A percentile compares a stretch with the other conserved stretches of the same genome.
These are phyloP conservation scores for Hyaloscypha hepaticicola DNA, from an alignment of 495 filamentous ascomycete species.

Conservation along the genomic window DNA sequence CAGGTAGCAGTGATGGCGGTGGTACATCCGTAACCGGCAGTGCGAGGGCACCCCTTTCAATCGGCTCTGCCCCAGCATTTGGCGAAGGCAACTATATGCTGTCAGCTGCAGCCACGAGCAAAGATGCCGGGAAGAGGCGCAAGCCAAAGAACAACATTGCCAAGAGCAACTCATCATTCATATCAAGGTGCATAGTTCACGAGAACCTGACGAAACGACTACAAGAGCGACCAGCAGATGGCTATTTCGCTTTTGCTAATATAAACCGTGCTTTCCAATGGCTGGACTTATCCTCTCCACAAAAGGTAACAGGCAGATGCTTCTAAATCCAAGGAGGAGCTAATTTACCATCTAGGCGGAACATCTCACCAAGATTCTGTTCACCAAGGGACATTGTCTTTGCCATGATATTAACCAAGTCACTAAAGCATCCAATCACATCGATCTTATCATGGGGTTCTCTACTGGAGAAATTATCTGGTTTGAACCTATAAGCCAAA, in stretches of 20 bases:
- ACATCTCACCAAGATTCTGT: conserved; percentile 89
- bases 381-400: conserved; percentile 91
- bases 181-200: conserved; percentile 90
- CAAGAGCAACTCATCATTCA: conserved; percentile 97
- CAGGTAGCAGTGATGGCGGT: conserved; percentile 34
- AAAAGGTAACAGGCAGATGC: conserved; percentile 46
- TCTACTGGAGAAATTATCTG: conserved; percentile 96
- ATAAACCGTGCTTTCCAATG: conserved; percentile 88
- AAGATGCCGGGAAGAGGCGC: conserved; percentile 72
- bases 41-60: conserved; percentile 29
- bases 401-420: conserved; percentile 89
- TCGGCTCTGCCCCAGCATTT: conserved; percentile 62
- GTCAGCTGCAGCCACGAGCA: conserved; percentile 44
- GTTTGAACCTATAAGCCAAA: conserved; percentile 97
- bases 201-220: conserved; percentile 76
- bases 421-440: conserved; percentile 74
- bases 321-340: not conserved
- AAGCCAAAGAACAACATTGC: conserved; percentile 98
- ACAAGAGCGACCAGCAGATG: conserved; percentile 72
- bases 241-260: conserved; percentile 88
- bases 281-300: conserved; percentile 55
- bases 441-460: conserved; percentile 94
- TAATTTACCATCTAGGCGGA: conserved; percentile 55
- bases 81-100: conserved; percentile 85
- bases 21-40: conserved; percentile 32